Base-by-base conservation (phyloP, 441 rosid species). In the Daphne laureola region DNA sequence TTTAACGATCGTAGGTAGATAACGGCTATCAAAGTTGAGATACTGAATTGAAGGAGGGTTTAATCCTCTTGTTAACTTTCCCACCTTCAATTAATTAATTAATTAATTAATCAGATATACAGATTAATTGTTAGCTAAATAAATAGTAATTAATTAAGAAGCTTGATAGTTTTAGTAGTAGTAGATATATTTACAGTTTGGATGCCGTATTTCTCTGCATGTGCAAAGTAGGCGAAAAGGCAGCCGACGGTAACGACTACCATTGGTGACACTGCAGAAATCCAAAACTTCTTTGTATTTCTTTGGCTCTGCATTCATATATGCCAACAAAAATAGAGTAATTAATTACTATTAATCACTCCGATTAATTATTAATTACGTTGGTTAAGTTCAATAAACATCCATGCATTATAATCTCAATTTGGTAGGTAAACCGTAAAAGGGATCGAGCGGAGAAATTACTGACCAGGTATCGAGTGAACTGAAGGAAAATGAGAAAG, bases 221-320 rank as follows among this genome's bases (percentile, higher is more conserved):
- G 74, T 12, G 71, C 75, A 17, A 88, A 59, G 61, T 66, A 88
- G 38, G 93, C 82, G 53, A 88, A 77, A 27, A 83, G 50, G 45
- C 96, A 82, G 17, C 98, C 98, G 4, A 81, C 60, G 14, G 82
- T 35, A 26, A 91, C 96, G 0, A 78, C 71, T 52, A 69, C 65
- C 87, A 91, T 78, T 25, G 98, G 98, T 63, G 89, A 78, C 64
- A 88, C 69, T 8, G 98, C 98, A 5, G 96, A 80, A 43, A 84
- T 81, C 98, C 95, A 91, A 62, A 91, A 91, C 38, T 86, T 70
- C 67, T 76, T 88, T 54, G 98, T 91, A 0, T 74, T 88, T 51
- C 26, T 83, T 31, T 70, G 66, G 25, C 64, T 82, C 98, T 91
- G 78, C 15, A n/a, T n/a, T n/a, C n/a, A n/a, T n/a, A n/a, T n/a